These are phyloP conservation scores for Russula sp. DNA, from an alignment of 768 basidiomycete species.

Conservation along the genomic window DNA sequence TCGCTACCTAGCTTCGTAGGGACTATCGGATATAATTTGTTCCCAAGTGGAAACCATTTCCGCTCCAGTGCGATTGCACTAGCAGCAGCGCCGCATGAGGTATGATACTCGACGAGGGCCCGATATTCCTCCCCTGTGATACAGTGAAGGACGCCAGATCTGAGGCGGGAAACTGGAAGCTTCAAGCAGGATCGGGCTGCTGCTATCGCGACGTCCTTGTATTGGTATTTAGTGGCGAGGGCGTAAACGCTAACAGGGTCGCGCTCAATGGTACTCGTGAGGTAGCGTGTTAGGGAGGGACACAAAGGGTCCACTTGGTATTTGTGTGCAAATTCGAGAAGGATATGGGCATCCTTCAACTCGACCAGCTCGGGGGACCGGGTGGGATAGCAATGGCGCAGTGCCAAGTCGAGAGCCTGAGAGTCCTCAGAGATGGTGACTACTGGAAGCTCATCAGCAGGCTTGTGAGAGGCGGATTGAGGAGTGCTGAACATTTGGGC, in stretches of 20 bases:
- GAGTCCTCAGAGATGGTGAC: conserved; percentile 9
- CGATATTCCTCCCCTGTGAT: neutral
- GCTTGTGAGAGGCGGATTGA: neutral
- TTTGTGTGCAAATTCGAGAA: conserved; percentile 18
- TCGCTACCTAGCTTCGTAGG: too few species aligned
- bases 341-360: neutral
- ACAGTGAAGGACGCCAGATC: neutral
- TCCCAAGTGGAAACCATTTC: neutral
- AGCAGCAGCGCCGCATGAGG: neutral
- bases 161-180: neutral
- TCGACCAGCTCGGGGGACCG: neutral
- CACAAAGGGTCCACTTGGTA: conserved; percentile 11
- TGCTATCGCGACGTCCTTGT: neutral
- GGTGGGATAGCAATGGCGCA: conserved; percentile 18
- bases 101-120: neutral
- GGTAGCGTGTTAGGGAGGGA: neutral
- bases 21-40: too few species aligned
- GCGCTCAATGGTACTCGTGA: neutral
- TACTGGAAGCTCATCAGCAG: neutral
- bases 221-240: conserved; percentile 1
- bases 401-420: conserved; percentile 1
- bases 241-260: conserved; percentile 19
- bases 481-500: conserved; percentile 14
- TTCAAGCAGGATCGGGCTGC: conserved; percentile 6
- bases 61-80: neutral